Conservation (phyloP, 139 green algal genomes). For the Marvania coccoides region DNA sequence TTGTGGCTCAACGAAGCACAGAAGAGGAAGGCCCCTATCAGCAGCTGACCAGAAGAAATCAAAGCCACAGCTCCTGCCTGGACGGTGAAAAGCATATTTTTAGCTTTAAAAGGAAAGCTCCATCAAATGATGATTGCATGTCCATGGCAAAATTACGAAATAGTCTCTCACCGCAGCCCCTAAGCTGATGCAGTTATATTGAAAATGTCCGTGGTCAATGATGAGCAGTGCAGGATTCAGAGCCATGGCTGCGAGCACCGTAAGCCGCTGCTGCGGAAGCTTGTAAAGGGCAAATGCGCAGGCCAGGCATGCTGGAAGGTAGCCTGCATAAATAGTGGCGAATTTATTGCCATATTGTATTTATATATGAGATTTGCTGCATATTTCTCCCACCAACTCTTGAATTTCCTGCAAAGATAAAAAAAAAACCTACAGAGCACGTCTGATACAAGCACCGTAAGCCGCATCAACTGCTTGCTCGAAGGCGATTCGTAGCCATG, state of each 20-base stretch:
- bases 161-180: slow-evolving; percentile 44
- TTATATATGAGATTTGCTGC: too few relatives aligned
- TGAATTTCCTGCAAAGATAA: too few relatives aligned
- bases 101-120: not conserved
- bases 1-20: slow-evolving; percentile 88
- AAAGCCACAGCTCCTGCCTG: slow-evolving; percentile 46
- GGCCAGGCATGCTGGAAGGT: slow-evolving; percentile 66
- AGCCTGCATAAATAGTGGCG: slow-evolving; percentile 49
- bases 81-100: not conserved
- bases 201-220: slow-evolving; percentile 98
- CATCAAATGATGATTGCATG: not conserved
- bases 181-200: slow-evolving; percentile 93
- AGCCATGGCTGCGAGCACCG: slow-evolving; percentile 43
- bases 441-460: slow-evolving; percentile 77
- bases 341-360: too few relatives aligned
- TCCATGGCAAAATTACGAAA: not conserved
- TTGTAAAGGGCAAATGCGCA: slow-evolving; percentile 15
- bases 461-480: slow-evolving; percentile 79
- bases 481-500: slow-evolving; percentile 70
- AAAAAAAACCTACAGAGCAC: slow-evolving; percentile 49
- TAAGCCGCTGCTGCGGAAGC: not conserved
- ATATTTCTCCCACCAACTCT: too few relatives aligned
- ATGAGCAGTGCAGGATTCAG: slow-evolving; percentile 80
- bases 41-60: slow-evolving; percentile 17
- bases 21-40: slow-evolving; percentile 68